Evolutionary conservation across 75 land plant genomes (phyloP), one percentile per base, ranked within the genome.

Genomic region (Pinus albicaulis): DNA sequence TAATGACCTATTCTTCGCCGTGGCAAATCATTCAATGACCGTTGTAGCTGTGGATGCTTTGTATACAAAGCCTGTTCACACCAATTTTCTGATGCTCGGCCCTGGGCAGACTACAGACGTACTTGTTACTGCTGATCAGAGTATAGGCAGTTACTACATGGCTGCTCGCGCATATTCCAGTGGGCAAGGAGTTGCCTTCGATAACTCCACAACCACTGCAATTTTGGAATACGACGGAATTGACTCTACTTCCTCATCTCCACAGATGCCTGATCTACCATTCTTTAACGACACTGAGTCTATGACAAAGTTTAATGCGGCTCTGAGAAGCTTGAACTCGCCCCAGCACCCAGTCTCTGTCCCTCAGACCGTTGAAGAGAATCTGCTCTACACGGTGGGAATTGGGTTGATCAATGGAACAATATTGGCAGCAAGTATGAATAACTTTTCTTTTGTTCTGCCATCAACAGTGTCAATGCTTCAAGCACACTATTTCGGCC

Each of bases 81-180:
- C 90, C 57, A 80, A 88, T 44, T 55, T 72, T 17, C 44, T 92
- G 64, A 71, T 81, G 31, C 28, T 85, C 44, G 82, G 83, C 41
- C 94, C 92, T 0, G 94, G 94, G 24, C 92, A 92, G 69, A 92
- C 94, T 52, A 74, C 80, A 52, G 86, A 90, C 59, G 92, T 86
- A 8, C 84, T 92, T 64, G 25, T 92, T 10, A 76, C 48, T 8
- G 86, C 92, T 71, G 72, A 82, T 61, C 80, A 80, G 55, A 14
- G 78, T 1, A 71, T 74, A 5, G 82, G 64, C 26, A 28, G 65
- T 14, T 92, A 87, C 81, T 92, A 86, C 85, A 83, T 90, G 84
- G 87, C 88, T 10, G 87, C 90, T 22, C 63, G 26, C 1, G 41
- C 87, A 2, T 88, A 78, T 62, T 2, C 36, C 11, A 78, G 82